phyloP scores from a whole-genome alignment of 2,329 filamentous ascomycete species.

The Cephalotrichum gorgonifer region DNA sequence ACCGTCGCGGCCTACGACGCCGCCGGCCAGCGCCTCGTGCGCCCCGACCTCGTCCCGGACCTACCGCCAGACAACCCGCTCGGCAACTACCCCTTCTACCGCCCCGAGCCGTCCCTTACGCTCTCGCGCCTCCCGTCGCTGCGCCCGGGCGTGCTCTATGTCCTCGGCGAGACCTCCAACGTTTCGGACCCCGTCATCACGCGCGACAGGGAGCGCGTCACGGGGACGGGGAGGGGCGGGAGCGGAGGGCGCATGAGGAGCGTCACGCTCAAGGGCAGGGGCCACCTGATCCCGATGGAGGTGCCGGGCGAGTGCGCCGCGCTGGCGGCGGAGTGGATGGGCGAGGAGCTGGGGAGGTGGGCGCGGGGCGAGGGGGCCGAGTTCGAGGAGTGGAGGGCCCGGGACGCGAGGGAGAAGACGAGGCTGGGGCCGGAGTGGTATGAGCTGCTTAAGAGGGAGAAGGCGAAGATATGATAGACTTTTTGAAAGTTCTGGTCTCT shows the following conservation, averaged over 20 bases:
- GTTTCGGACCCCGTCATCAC: slow-evolving; percentile 41
- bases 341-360: slow-evolving; percentile 46
- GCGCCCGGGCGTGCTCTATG: slow-evolving; percentile 56
- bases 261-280: slow-evolving; percentile 52
- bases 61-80: slow-evolving; percentile 26
- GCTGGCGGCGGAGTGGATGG: slow-evolving; percentile 45
- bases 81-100: slow-evolving; percentile 44
- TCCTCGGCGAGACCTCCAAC: slow-evolving; percentile 53
- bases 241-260: slow-evolving; percentile 55
- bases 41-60: slow-evolving; percentile 32
- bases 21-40: slow-evolving; percentile 25
- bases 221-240: slow-evolving; percentile 56
- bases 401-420: slow-evolving; percentile 40
- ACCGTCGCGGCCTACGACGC: slow-evolving; percentile 35
- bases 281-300: slow-evolving; percentile 82
- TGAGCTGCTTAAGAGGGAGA: slow-evolving; percentile 3
- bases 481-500: neutral
- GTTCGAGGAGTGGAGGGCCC: slow-evolving; percentile 45
- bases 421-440: slow-evolving; percentile 28
- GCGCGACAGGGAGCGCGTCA: slow-evolving; percentile 50
- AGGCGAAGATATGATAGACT: slow-evolving; percentile 2
- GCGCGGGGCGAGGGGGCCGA: slow-evolving; percentile 37
- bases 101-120: slow-evolving; percentile 49
- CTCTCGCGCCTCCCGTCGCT: slow-evolving; percentile 48
- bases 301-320: slow-evolving; percentile 56